These are phyloP conservation scores for Suhomyces atakaporum DNA, from an alignment of 1,139 yeast species.

Conservation along the genomic window DNA sequence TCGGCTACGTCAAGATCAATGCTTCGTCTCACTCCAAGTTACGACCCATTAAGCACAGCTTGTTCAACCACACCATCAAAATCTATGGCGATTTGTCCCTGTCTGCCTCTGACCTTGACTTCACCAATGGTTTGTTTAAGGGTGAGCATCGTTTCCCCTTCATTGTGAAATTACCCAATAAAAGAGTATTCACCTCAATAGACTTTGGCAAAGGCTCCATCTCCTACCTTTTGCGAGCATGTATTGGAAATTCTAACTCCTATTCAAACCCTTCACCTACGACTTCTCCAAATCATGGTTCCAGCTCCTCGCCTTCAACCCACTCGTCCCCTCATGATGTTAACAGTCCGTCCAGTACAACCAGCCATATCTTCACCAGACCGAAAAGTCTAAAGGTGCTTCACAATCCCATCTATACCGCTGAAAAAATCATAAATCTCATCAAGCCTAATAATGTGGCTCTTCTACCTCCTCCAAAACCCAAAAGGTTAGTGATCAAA, in stretches of 20 bases:
- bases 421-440: conserved; percentile 60
- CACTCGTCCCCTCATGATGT: conserved; percentile 4
- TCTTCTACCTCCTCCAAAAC: conserved; percentile 63
- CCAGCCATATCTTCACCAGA: conserved; percentile 20
- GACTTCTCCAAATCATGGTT: conserved; percentile 4
- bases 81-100: conserved; percentile 57
- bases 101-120: conserved; percentile 17
- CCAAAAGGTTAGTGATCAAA: conserved; percentile 63
- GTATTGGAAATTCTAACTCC: conserved; percentile 39
- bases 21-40: conserved; percentile 53
- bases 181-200: conserved; percentile 69
- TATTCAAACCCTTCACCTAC: conserved; percentile 8
- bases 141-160: conserved; percentile 92
- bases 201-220: conserved; percentile 87
- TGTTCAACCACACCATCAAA: conserved; percentile 65
- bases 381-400: conserved; percentile 24
- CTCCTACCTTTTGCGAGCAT: conserved; percentile 62
- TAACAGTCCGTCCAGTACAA: conserved; percentile 7
- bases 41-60: conserved; percentile 50
- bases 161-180: conserved; percentile 72
- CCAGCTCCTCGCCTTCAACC: conserved; percentile 3
- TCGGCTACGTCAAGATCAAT: conserved; percentile 60
- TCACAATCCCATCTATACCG: conserved; percentile 36
- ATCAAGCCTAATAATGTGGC: conserved; percentile 77
- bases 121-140: conserved; percentile 54